phyloP scores from a whole-genome alignment of 495 filamentous ascomycete genomes.

The Penicillium diatomitis region DNA sequence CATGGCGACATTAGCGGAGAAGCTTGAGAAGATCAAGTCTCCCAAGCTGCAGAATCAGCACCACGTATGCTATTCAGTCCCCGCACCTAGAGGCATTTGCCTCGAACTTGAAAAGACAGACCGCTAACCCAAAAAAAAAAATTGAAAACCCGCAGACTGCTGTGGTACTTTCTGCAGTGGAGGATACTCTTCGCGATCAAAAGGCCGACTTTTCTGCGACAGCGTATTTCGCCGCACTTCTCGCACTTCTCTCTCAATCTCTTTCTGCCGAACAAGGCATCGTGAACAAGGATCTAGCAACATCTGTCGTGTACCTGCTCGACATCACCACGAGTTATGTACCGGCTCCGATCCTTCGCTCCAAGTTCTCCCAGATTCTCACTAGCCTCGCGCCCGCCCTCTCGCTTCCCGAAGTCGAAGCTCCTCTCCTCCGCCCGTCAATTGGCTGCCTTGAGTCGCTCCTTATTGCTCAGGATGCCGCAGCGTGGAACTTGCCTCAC shows the following conservation, averaged over 20 bases:
- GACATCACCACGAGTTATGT: constrained; percentile 78
- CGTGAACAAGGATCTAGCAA: constrained; percentile 74
- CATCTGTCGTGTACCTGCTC: constrained; percentile 90
- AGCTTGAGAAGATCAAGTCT: constrained; percentile 90
- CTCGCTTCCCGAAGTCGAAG: constrained; percentile 71
- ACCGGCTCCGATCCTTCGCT: constrained; percentile 74
- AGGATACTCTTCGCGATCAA: constrained; percentile 83
- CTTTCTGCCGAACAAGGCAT: constrained; percentile 50
- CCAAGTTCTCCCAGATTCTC: constrained; percentile 91
- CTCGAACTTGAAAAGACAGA: neutral
- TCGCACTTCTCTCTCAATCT: constrained; percentile 75
- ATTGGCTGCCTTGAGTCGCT: constrained; percentile 88
- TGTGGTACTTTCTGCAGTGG: constrained; percentile 80
- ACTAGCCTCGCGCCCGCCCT: constrained; percentile 75
- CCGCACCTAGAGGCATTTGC: neutral
- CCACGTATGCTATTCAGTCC: constrained; percentile 49
- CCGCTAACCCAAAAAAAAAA: constrained; percentile 8
- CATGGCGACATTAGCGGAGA: constrained; percentile 74
- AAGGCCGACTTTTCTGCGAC: constrained; percentile 74
- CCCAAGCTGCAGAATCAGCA: constrained; percentile 93
- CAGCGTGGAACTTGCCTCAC: constrained; percentile 78
- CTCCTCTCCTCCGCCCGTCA: constrained; percentile 75
- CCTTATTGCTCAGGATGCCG: constrained; percentile 75
- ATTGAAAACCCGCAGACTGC: constrained; percentile 49
- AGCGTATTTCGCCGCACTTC: constrained; percentile 91